Evolutionary conservation across 169 alveolate genomes (phyloP).

Genomic region (Eimeria maxima): DNA sequence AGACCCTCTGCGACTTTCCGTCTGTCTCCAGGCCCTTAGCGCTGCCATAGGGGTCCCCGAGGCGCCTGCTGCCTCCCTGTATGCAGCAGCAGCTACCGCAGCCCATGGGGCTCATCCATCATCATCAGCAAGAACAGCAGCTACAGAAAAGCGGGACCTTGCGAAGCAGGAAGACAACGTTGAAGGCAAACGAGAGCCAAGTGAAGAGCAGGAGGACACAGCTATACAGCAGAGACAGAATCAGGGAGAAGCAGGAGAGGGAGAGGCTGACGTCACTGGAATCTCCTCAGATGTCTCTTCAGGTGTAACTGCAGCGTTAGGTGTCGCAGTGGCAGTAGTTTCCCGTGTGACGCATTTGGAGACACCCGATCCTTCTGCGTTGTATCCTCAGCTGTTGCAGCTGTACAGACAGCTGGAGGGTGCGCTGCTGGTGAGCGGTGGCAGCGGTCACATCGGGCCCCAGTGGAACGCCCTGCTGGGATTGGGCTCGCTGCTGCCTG

Average conservation of each 20-base stretch:
- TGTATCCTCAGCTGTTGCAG: slow-evolving; percentile 29
- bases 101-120: not conserved
- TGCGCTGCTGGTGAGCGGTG: not conserved
- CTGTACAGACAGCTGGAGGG: not conserved
- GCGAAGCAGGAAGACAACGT: too few species aligned
- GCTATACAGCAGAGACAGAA: not conserved
- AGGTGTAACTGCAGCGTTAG: slow-evolving; percentile 20
- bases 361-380: slow-evolving; percentile 11
- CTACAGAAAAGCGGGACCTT: too few species aligned
- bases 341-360: slow-evolving; percentile 14
- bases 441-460: not conserved
- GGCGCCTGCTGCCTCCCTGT: not conserved
- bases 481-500: slow-evolving; percentile 10
- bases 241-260: not conserved
- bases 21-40: not conserved
- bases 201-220: too few species aligned
- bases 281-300: too few species aligned
- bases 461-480: slow-evolving; percentile 50
- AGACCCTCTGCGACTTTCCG: not conserved
- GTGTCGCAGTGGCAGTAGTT: not conserved
- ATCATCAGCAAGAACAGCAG: not conserved
- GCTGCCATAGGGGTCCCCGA: not conserved
- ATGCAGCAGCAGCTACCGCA: not conserved
- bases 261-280: too few species aligned
- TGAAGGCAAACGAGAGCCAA: not conserved